A percentile compares a stretch with the other conserved stretches of the same genome.
Evolutionary conservation across 441 rosid species (phyloP).

Genomic region (Pelargonium australe): DNA sequence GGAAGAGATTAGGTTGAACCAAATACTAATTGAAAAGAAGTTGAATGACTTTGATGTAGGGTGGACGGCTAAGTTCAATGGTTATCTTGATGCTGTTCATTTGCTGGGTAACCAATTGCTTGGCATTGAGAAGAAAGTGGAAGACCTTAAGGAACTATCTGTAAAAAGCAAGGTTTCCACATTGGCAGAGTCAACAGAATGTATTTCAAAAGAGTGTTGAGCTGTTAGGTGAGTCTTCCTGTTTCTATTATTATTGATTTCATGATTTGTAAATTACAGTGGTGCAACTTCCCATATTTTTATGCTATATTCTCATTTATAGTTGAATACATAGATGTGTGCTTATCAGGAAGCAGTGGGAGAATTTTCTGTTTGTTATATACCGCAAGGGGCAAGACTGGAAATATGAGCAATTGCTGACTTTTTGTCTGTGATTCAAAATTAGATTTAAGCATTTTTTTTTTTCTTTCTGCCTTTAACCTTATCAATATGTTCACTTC

Average conservation of each 20-base stretch:
- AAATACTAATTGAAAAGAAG: conserved; percentile 33
- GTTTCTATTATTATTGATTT: background rate
- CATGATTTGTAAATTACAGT: background rate
- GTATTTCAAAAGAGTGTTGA: conserved; percentile 22
- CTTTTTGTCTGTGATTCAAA: background rate
- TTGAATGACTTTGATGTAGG: conserved; percentile 44
- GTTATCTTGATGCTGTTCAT: conserved; percentile 24
- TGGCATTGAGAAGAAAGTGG: conserved; percentile 36
- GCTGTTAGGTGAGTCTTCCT: conserved; percentile 5
- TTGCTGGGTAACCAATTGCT: conserved; percentile 29
- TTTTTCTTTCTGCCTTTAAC: background rate
- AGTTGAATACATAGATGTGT: background rate
- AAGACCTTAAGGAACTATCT: conserved; percentile 31
- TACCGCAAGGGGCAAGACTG: background rate
- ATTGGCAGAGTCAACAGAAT: conserved; percentile 23
- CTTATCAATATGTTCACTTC: background rate
- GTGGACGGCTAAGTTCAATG: conserved; percentile 35
- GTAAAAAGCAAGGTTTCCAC: conserved; percentile 22
- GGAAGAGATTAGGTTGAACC: conserved; percentile 49
- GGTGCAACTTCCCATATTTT: background rate
- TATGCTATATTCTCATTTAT: background rate
- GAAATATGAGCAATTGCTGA: background rate
- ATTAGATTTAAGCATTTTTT: background rate
- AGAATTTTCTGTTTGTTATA: background rate
- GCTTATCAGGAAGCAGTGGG: background rate